A percentile compares a stretch with the other conserved stretches of the same genome.
Evolutionary conservation across 257 asterid species (phyloP).

Genomic region (Solanum pimpinellifolium): DNA sequence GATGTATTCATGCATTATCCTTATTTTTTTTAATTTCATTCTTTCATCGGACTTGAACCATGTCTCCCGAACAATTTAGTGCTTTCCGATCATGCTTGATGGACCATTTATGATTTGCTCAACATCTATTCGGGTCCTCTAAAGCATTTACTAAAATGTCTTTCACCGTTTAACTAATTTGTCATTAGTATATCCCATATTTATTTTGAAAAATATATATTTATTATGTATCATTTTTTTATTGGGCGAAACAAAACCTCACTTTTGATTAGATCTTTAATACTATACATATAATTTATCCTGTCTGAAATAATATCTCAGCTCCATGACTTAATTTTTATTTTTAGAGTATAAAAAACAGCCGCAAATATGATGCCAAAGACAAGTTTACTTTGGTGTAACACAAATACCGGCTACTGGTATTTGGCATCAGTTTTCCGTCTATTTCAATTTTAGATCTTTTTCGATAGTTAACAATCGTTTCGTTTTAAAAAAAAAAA

Average conservation of each 20-base stretch:
- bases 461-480: neutral
- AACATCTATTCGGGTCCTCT: neutral
- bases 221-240: neutral
- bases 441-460: neutral
- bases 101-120: neutral
- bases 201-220: too few species aligned
- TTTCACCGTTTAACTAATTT: neutral
- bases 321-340: neutral
- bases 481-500: too few species aligned
- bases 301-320: neutral
- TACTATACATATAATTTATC: too few species aligned
- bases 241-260: neutral
- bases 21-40: too few species aligned
- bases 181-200: neutral
- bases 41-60: too few species aligned
- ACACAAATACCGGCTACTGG: neutral
- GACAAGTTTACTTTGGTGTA: neutral
- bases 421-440: neutral
- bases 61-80: neutral
- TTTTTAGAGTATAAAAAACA: neutral
- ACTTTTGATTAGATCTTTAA: neutral
- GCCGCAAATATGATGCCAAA: neutral
- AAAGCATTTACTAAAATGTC: neutral
- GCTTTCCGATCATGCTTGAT: neutral
- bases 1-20: rapidly evolving